Percentiles rank a stretch among this genome's conserved stretches.
Evolutionary conservation across 768 basidiomycete species (phyloP).

Genomic region (Tubosaeta sp.): DNA sequence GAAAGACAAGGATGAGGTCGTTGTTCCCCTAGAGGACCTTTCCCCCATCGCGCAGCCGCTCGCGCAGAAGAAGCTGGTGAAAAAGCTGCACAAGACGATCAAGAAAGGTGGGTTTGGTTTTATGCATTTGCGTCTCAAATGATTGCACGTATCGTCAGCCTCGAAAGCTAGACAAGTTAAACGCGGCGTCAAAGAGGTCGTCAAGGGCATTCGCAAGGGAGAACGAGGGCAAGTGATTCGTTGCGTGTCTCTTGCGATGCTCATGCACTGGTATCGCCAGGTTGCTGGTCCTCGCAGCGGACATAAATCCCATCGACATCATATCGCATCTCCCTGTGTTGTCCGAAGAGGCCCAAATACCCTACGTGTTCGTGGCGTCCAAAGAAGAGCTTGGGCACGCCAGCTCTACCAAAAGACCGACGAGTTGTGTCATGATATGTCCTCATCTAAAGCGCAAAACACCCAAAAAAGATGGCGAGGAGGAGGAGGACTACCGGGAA

Average conservation of each 20-base stretch:
- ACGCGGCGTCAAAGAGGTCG: slow-evolving; percentile 97
- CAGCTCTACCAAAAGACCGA: slow-evolving; percentile 95
- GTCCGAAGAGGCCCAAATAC: slow-evolving; percentile 89
- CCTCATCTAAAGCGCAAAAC: slow-evolving; percentile 72
- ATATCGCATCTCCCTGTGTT: slow-evolving; percentile 94
- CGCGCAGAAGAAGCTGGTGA: slow-evolving; percentile 88
- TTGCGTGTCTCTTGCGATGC: background rate
- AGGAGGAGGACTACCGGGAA: slow-evolving; percentile 82
- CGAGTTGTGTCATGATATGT: slow-evolving; percentile 95
- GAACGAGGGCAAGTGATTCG: slow-evolving; percentile 77
- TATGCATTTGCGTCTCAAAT: background rate
- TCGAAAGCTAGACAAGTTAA: slow-evolving; percentile 94
- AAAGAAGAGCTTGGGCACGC: slow-evolving; percentile 96
- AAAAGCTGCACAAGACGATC: slow-evolving; percentile 92
- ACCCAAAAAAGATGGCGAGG: slow-evolving; percentile 57
- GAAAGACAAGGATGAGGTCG: slow-evolving; percentile 57
- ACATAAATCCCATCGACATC: slow-evolving; percentile 98
- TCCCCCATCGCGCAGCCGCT: slow-evolving; percentile 94
- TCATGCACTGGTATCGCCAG: slow-evolving; percentile 35
- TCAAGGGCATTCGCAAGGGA: slow-evolving; percentile 95
- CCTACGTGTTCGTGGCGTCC: slow-evolving; percentile 84
- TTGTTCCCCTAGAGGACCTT: slow-evolving; percentile 73
- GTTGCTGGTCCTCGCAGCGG: slow-evolving; percentile 87
- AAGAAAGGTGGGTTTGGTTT: slow-evolving; percentile 64
- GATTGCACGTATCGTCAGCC: slow-evolving; percentile 43